phyloP scores from a whole-genome alignment of 495 filamentous ascomycete genomes.

The Trichoderma orchidacearum region DNA sequence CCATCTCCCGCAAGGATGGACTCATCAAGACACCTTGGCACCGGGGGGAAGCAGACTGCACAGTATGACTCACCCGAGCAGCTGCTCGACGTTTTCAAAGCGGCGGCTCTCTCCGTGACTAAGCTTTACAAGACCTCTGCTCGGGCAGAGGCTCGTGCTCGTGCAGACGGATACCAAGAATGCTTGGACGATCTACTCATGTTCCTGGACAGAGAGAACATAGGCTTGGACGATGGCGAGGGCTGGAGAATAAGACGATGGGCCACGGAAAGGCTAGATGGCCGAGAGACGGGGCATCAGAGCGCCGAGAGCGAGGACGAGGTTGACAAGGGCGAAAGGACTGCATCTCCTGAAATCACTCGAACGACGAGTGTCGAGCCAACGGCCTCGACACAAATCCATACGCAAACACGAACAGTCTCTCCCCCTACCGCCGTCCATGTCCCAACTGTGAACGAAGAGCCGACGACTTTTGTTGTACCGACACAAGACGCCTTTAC shows the following conservation, averaged over 20 bases:
- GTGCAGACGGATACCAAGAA: constrained; percentile 77
- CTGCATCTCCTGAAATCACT: constrained; percentile 46
- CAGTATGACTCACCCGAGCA: constrained; percentile 53
- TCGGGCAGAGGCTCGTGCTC: constrained; percentile 57
- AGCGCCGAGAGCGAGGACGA: constrained; percentile 57
- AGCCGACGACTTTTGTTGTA: constrained; percentile 9
- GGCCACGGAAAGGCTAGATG: constrained; percentile 67
- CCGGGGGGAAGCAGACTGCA: not conserved
- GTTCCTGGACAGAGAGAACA: constrained; percentile 70
- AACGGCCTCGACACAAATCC: constrained; percentile 24
- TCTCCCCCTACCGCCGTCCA: constrained; percentile 13
- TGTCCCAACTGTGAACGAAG: constrained; percentile 10
- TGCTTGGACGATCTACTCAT: constrained; percentile 78
- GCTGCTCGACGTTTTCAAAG: constrained; percentile 78
- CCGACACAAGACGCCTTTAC: constrained; percentile 45
- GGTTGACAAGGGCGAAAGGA: constrained; percentile 36
- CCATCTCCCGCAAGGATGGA: not conserved
- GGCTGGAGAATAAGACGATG: constrained; percentile 71
- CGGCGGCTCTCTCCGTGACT: constrained; percentile 86
- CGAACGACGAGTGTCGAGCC: constrained; percentile 28
- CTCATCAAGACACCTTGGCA: not conserved
- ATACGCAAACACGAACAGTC: constrained; percentile 5
- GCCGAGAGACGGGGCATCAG: constrained; percentile 27
- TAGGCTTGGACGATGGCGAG: constrained; percentile 66
- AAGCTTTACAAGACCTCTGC: constrained; percentile 89